Base-by-base conservation (phyloP, 352 stramenopile genomes). In the Phytophthora idaei region DNA sequence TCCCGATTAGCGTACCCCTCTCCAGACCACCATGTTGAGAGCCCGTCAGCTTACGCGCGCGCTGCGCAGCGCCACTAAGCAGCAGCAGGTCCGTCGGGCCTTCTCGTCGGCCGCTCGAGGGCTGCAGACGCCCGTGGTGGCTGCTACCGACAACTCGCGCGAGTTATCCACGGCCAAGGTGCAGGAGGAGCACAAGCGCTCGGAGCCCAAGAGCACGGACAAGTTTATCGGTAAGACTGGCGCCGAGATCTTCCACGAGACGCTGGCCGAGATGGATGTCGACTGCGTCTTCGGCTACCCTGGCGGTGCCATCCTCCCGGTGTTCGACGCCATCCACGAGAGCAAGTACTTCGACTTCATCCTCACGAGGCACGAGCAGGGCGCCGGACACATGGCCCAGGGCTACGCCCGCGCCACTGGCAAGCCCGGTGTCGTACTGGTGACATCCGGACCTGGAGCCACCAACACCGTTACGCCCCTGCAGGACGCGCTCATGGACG, bases 401-500 rank as follows among this genome's bases (percentile, higher is more conserved):
- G 88, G 88, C 8, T 95, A 95, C 44, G 88, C 88, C 9, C 80
- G 88, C 25, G 88, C 88, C 11, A 93, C 86, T 39, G 88, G 85
- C 57, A 95, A 94, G 71, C 88, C 95, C 2, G 95, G 93, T 39
- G 90, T 98, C 34, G 93, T 97, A 46, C 82, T 98, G 34, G 95
- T 97, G 46, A 98, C 95, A 4, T 98, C 91, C 0, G 95, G 95
- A 58, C 95, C 95, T 25, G 95, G 95, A 25, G 92, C 93, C 6
- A 98, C 95, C 57, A 98, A 98, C 69, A 95, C 97, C 2, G 90
- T 98, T 34, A 98, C 95, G 10, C 93, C 93, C 14, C 72, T 98
- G 49, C 90, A 97, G 55, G 95, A 98, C 72, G 95, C 92, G 63
- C 90, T 98, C 36, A 98, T 97, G 80, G 95, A 98, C 64, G 95